A percentile compares a stretch with the other conserved stretches of the same genome.
These are phyloP conservation scores for Dicorynia guianensis DNA, from an alignment of 306 rosid genomes.

Conservation along the genomic window DNA sequence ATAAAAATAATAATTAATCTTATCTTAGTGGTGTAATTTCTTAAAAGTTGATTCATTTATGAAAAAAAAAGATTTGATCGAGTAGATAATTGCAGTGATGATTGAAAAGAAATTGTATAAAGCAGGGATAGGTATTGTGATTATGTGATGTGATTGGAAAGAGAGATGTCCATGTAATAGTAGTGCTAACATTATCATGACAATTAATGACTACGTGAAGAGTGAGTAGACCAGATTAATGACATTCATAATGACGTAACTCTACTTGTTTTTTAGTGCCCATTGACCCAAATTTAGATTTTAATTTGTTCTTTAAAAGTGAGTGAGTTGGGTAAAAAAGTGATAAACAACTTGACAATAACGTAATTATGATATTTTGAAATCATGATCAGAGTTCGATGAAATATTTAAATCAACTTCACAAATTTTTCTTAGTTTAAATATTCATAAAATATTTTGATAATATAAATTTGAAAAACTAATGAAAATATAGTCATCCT, in stretches of 20 bases:
- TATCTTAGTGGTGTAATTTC: no score
- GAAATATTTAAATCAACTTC: no score
- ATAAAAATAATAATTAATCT: no score
- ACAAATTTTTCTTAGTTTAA: no score
- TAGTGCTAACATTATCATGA: not conserved
- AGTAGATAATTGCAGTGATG: no score
- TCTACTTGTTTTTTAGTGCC: conserved; percentile 7
- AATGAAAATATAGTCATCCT: no score
- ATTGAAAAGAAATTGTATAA: not conserved
- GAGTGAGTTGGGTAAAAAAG: conserved; percentile 1
- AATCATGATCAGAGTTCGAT: no score
- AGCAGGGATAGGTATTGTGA: conserved; percentile 1
- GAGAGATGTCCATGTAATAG: not conserved
- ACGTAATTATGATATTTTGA: not conserved
- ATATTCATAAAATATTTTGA: no score
- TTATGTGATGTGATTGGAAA: conserved; percentile 29
- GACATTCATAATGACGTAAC: not conserved
- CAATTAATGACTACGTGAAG: conserved; percentile 1
- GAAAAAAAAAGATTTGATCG: no score
- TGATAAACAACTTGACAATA: not conserved
- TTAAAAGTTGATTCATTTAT: no score
- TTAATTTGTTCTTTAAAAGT: not conserved
- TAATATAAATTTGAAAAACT: no score
- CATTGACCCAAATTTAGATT: not conserved
- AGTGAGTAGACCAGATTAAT: not conserved